Conservation (phyloP, 257 asterid genomes). For the Plectranthus barbatus region DNA sequence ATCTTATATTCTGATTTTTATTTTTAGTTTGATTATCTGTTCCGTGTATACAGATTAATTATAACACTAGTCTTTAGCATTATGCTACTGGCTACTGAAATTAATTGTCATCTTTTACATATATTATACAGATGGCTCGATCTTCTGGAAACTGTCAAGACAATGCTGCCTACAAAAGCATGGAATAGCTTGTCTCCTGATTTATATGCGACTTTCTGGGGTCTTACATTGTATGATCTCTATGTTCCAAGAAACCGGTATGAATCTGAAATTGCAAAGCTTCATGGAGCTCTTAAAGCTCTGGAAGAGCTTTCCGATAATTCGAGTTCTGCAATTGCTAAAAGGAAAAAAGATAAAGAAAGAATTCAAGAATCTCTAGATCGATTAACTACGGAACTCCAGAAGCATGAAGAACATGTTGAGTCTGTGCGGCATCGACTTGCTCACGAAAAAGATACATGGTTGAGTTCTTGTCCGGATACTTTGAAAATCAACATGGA, state of each 20-base stretch:
- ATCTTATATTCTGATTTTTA: conserved; percentile 6
- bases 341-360: conserved; percentile 97
- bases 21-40: background rate
- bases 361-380: conserved; percentile 97
- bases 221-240: conserved; percentile 95
- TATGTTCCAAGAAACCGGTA: conserved; percentile 89
- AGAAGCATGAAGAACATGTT: conserved; percentile 94
- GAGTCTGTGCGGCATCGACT: conserved; percentile 89
- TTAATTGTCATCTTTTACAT: conserved; percentile 10
- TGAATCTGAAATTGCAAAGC: conserved; percentile 79
- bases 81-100: conserved; percentile 5
- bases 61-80: background rate
- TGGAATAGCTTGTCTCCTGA: conserved; percentile 99
- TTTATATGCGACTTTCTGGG: conserved; percentile 97
- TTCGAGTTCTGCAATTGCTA: conserved; percentile 96
- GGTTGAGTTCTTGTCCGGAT: conserved; percentile 99
- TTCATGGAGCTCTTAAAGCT: conserved; percentile 84
- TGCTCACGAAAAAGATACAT: conserved; percentile 84
- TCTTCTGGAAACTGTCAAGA: conserved; percentile 78
- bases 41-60: background rate
- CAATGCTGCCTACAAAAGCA: conserved; percentile 93
- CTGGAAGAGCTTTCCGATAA: conserved; percentile 93
- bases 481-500: conserved; percentile 97
- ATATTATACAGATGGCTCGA: conserved; percentile 68
- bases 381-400: conserved; percentile 69